Percentiles rank a stretch among this genome's conserved stretches.
phyloP scores from a whole-genome alignment of 1,139 yeast species.

The Blastobotrys elegans region DNA sequence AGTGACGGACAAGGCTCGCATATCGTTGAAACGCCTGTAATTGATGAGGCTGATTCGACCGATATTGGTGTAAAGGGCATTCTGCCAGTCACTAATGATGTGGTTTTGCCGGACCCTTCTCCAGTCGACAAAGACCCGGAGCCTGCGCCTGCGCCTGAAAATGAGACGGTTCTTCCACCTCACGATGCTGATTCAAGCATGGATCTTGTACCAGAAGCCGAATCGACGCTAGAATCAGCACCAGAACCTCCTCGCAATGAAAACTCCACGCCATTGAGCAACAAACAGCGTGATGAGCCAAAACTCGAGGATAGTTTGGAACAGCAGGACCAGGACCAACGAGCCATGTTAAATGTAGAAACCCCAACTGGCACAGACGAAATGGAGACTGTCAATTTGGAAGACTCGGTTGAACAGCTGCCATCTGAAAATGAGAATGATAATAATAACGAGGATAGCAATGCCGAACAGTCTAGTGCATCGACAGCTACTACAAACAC shows the following conservation, averaged over 20 bases:
- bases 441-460: constrained; percentile 1
- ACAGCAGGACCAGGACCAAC: constrained; percentile 11
- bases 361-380: constrained; percentile 1
- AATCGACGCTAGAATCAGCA: background rate
- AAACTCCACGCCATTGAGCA: constrained; percentile 15
- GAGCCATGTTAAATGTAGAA: background rate
- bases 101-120: no score
- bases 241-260: background rate
- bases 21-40: background rate
- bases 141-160: background rate
- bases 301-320: constrained; percentile 11
- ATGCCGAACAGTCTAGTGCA: background rate
- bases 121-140: no score
- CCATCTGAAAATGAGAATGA: background rate
- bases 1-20: background rate
- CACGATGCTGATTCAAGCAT: background rate
- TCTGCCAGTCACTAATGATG: background rate
- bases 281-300: constrained; percentile 14
- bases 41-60: no score
- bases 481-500: constrained; percentile 2
- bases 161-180: background rate
- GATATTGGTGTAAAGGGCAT: background rate
- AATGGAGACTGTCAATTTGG: constrained; percentile 12
- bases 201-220: background rate
- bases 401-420: background rate